Conservation (phyloP, 371 early-diverging fungal species). For the Globomyces sp. region DNA sequence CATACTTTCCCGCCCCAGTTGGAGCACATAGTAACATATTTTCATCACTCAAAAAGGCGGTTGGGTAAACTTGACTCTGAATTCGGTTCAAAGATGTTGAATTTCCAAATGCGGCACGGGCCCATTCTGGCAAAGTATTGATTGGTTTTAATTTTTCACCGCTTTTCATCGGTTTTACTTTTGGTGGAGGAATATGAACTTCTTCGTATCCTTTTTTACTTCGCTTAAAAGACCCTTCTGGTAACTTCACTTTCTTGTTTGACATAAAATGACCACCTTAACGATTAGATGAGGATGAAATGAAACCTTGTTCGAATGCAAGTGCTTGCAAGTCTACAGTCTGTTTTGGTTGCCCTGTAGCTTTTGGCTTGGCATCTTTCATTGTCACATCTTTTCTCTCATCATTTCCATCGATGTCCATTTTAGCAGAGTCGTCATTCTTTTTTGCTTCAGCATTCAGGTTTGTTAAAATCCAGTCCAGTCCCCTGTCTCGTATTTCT, state of each 20-base stretch:
- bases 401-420: conserved; percentile 63
- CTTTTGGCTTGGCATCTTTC: conserved; percentile 4
- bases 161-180: conserved; percentile 59
- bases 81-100: conserved; percentile 80
- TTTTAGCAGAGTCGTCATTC: conserved; percentile 39
- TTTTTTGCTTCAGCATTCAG: conserved; percentile 60
- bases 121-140: conserved; percentile 80
- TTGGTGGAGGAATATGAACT: conserved; percentile 93
- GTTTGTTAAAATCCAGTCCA: conserved; percentile 70
- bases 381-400: conserved; percentile 11
- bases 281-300: too few species aligned
- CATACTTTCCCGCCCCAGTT: conserved; percentile 87
- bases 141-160: conserved; percentile 74
- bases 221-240: conserved; percentile 91
- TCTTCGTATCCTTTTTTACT: conserved; percentile 96
- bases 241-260: conserved; percentile 90
- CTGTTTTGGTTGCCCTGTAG: conserved; percentile 17
- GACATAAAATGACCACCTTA: conserved; percentile 91
- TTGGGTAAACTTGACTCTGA: conserved; percentile 87
- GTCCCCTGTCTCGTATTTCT: conserved; percentile 67
- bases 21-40: conserved; percentile 99
- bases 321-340: conserved; percentile 77
- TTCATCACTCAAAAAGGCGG: conserved; percentile 85
- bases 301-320: conserved; percentile 67
- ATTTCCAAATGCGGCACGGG: conserved; percentile 76